phyloP scores from a whole-genome alignment of 2,329 filamentous ascomycete species.

The Alternaria viburni region DNA sequence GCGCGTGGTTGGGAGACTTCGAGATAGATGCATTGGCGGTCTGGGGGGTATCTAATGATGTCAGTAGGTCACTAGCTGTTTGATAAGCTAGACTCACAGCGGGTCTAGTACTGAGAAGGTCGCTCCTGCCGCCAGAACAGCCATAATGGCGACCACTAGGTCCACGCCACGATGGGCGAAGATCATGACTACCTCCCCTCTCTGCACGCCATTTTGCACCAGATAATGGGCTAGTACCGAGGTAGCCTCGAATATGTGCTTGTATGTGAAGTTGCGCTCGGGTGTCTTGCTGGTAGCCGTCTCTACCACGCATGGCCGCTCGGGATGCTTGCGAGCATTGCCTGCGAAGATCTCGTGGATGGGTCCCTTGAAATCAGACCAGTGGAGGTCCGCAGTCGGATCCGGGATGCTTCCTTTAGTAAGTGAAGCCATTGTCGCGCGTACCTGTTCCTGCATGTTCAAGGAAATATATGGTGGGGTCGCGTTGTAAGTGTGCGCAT shows the following conservation, averaged over 20 bases:
- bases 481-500: constrained; percentile 12
- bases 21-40: constrained; percentile 81
- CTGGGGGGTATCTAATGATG: constrained; percentile 71
- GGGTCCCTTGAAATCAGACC: constrained; percentile 68
- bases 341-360: constrained; percentile 74
- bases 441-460: constrained; percentile 21
- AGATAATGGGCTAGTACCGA: constrained; percentile 83
- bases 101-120: constrained; percentile 76
- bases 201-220: constrained; percentile 71
- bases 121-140: constrained; percentile 64
- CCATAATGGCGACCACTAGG: constrained; percentile 80
- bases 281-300: constrained; percentile 62
- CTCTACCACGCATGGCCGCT: constrained; percentile 71
- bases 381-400: constrained; percentile 71
- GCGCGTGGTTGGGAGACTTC: constrained; percentile 78
- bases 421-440: constrained; percentile 37
- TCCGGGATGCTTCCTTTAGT: constrained; percentile 59
- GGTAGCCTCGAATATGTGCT: constrained; percentile 83
- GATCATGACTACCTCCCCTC: constrained; percentile 92
- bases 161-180: constrained; percentile 85
- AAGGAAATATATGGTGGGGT: constrained; percentile 20
- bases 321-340: constrained; percentile 72
- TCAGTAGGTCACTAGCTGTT: constrained; percentile 5
- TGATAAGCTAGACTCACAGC: constrained; percentile 57
- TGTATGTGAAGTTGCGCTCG: constrained; percentile 77